These are phyloP conservation scores for Schizosaccharomyces lindneri DNA, from an alignment of 805 yeast genomes.

Conservation along the genomic window DNA sequence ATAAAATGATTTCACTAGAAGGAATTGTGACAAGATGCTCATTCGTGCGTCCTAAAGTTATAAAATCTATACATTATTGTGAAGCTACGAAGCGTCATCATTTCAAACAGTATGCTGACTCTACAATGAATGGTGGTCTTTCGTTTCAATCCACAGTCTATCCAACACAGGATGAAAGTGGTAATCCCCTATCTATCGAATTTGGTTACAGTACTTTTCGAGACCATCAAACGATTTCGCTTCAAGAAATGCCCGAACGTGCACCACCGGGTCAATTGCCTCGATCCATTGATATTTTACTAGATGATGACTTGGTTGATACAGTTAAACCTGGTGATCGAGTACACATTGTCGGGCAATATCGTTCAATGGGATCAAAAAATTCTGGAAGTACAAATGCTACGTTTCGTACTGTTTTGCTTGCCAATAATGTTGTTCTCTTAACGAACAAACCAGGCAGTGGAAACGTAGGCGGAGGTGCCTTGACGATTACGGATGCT, in stretches of 20 bases:
- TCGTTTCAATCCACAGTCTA: constrained; percentile 24
- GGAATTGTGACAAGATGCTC: constrained; percentile 92
- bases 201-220: constrained; percentile 79
- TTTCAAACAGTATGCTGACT: constrained; percentile 78
- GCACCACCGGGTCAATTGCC: constrained; percentile 98
- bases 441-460: constrained; percentile 21
- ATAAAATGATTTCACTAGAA: constrained; percentile 66
- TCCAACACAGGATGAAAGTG: constrained; percentile 82
- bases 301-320: constrained; percentile 89
- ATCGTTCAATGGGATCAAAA: constrained; percentile 61
- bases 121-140: constrained; percentile 28
- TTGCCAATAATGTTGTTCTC: constrained; percentile 76
- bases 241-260: constrained; percentile 92
- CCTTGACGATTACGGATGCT: constrained; percentile 42
- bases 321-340: constrained; percentile 87
- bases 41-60: constrained; percentile 72
- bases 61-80: constrained; percentile 80
- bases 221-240: constrained; percentile 79
- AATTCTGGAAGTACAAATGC: constrained; percentile 26
- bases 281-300: constrained; percentile 68
- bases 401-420: constrained; percentile 55
- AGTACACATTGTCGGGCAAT: constrained; percentile 80
- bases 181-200: constrained; percentile 68
- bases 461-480: constrained; percentile 64
- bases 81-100: constrained; percentile 64